phyloP scores from a whole-genome alignment of 2,329 filamentous ascomycete genomes.

The Aspergillus persii region DNA sequence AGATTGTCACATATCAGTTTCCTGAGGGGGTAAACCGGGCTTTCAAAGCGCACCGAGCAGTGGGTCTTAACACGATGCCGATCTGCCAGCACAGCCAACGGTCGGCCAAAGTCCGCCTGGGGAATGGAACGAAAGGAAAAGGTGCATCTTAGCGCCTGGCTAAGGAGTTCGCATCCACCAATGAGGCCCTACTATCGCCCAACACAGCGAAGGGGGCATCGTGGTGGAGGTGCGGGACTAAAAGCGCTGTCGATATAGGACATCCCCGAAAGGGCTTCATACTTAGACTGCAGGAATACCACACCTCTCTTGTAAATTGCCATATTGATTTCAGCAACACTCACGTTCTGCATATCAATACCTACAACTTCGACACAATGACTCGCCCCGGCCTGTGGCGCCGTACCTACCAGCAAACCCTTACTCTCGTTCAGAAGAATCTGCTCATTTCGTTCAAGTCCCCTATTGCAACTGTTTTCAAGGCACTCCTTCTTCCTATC shows the following conservation, averaged over 20 bases:
- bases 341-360: not conserved
- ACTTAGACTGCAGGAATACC: not conserved
- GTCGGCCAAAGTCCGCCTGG: not conserved
- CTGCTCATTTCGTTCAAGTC: not conserved
- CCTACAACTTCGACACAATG: not conserved
- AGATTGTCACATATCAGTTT: not conserved
- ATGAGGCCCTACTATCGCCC: not conserved
- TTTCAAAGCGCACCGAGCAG: not conserved
- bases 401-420: not conserved
- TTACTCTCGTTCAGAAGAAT: not conserved
- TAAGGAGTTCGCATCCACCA: not conserved
- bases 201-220: not conserved
- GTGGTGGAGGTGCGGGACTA: not conserved
- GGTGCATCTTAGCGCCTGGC: not conserved
- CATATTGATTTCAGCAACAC: too few relatives aligned
- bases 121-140: not conserved
- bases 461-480: not conserved
- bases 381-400: not conserved
- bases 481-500: not conserved
- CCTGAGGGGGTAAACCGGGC: too few relatives aligned
- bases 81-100: not conserved
- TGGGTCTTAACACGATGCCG: not conserved
- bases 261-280: not conserved
- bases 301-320: not conserved
- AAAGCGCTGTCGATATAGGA: not conserved